Base-by-base conservation (phyloP, 2,329 filamentous ascomycete species). In the Stagonosporopsis cucurbitacearum region DNA sequence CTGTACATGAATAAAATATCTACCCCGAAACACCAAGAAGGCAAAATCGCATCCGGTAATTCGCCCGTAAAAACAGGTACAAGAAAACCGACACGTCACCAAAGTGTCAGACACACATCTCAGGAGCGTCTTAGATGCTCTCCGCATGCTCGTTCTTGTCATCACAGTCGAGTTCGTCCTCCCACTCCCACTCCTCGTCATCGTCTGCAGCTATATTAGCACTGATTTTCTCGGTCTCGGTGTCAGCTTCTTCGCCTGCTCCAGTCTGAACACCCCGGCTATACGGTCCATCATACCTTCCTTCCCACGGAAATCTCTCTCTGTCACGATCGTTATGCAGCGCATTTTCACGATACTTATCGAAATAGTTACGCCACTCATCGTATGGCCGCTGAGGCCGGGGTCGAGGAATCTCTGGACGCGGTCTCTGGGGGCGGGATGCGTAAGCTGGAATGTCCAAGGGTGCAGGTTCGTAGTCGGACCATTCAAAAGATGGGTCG, bases 1-100 rank as follows among this genome's bases (percentile, higher is more conserved):
- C 43, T 48, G 19, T 49, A 54, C 44, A 49, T 8, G 39, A 49
- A 54, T 43, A 49, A 39, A 8, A 54, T 54, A 54, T 54, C 8
- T 49, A 48, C 50, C 37, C 17, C 3, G 6, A 20, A 11, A 19
- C 35, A 37, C 19, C 35, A 37, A 37, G 17, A 19, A 37, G 19
- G 4, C 19, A 28, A 22, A 3, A 30, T 30, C 9, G 4, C 28
- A n/a, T 32, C 30, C 13, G n/a, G n/a, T n/a, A n/a, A 17, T 22
- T n/a, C 26, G 5, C 30, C 43, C 22, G 35, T 15, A 42, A 33
- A 28, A 20, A 32, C 33, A 41, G 15, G 25, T 36, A 53, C 50
- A 47, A 13, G 43, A 53, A 22, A 33, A 37, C 3, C 22, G n/a
- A 12, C 12, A 12, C 33, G 20, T 37, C 17, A 19, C 1, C 1